A percentile compares a stretch with the other conserved stretches of the same genome.
Conservation (phyloP, 371 early-diverging fungal species). For the Circinella minor region DNA sequence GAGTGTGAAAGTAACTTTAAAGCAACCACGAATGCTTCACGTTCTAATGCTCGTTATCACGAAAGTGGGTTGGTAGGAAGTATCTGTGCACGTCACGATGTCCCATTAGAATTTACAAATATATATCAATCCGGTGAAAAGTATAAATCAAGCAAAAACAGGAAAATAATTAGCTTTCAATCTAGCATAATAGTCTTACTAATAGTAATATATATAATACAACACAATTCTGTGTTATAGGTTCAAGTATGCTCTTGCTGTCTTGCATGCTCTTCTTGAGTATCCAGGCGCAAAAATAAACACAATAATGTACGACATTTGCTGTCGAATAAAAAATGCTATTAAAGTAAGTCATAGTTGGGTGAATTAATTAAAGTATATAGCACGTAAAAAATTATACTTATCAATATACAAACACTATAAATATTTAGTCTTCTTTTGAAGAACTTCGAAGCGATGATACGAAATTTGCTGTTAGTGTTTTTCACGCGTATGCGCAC, state of each 20-base stretch:
- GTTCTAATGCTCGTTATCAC: neutral
- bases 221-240: neutral
- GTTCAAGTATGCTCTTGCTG: constrained; percentile 10
- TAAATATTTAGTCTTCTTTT: neutral
- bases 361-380: neutral
- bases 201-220: neutral
- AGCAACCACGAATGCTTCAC: neutral
- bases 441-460: neutral
- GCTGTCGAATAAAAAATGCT: neutral
- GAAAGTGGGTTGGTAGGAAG: constrained; percentile 11
- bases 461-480: neutral
- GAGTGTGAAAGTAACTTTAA: neutral
- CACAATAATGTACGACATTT: constrained; percentile 13
- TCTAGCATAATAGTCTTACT: neutral
- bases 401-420: neutral
- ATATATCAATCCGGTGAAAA: constrained; percentile 4
- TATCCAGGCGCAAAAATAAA: neutral
- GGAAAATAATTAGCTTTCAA: too few relatives aligned
- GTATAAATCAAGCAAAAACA: neutral
- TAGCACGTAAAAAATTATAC: neutral
- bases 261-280: neutral
- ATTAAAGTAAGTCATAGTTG: constrained; percentile 1
- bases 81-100: constrained; percentile 12
- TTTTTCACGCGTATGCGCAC: constrained; percentile 20
- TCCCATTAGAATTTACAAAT: constrained; percentile 11